Evolutionary conservation across 352 stramenopile species (phyloP), one percentile per base, ranked within the genome.

Genomic region (Pythium coloratum): DNA sequence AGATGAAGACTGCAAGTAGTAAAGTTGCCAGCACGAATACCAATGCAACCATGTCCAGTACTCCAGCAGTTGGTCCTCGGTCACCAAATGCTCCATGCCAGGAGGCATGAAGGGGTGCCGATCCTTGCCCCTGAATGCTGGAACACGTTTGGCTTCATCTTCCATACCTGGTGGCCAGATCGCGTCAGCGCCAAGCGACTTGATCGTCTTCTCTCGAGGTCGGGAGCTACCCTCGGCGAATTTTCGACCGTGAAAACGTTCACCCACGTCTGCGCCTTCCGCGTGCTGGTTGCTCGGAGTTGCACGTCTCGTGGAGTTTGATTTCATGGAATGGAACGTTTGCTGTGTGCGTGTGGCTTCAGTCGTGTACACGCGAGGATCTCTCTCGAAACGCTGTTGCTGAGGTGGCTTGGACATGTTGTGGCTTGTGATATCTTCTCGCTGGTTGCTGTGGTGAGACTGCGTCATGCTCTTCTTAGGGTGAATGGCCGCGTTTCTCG

Each of bases 41-140:
- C 81, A 90, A 47, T 88, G 78, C 50, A 90, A 58, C 79, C 81
- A 90, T 24, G 68, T 81, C 79, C 81, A 89, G 62, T 89, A 89
- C 20, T 89, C 79, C 0, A 69, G 53, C 70, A 78, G 72, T 50
- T 90, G 76, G 30, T 81, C 62, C 18, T 88, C 72, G 6, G 77
- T 84, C 44, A 88, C 80, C 6, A 89, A 58, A 14, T 83, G 69
- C 26, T 88, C 79, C 42, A 86, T 70, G 1, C 81, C 81, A 20
- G 80, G 78, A 24, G 79, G 81, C 20, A 66, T 75, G 0, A 86
- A 73, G 1, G 74, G 76, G 24, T 83, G 73, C 8, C 16, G 51
- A 6, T 64, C 33, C 51, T 66, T 76, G 69, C 3, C 68, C 54
- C 46, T 69, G 47, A 38, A 72, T 32, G 14, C 59, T 28, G 64